phyloP scores from a whole-genome alignment of 352 stramenopile genomes.

The Thalassiosira oceanica region DNA sequence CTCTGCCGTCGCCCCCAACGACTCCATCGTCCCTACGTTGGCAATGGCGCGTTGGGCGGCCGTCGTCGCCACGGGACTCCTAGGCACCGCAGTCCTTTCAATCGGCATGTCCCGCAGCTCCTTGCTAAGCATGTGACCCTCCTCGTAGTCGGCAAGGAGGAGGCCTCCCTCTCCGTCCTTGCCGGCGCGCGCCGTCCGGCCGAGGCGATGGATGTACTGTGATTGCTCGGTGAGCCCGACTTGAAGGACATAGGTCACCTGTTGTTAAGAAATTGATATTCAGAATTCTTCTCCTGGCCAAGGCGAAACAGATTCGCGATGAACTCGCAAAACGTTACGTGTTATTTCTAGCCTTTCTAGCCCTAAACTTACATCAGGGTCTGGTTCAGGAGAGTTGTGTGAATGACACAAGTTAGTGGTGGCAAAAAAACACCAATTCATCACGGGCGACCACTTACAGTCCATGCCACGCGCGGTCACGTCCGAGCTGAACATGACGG shows the following conservation, averaged over 20 bases:
- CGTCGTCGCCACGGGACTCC: background rate
- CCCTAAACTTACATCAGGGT: too few species aligned
- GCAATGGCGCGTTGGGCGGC: slow-evolving; percentile 7
- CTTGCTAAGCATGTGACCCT: slow-evolving; percentile 27
- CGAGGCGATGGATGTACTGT: slow-evolving; percentile 95
- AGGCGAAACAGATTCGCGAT: too few species aligned
- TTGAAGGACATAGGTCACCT: slow-evolving; percentile 85
- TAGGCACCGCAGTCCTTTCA: slow-evolving; percentile 1
- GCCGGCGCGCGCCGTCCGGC: slow-evolving; percentile 84
- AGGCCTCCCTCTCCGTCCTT: slow-evolving; percentile 55
- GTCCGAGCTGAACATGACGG: slow-evolving; percentile 92
- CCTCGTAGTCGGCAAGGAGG: slow-evolving; percentile 59
- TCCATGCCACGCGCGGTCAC: slow-evolving; percentile 92
- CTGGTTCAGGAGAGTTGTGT: too few species aligned
- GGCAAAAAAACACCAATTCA: too few species aligned
- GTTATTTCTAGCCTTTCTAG: too few species aligned
- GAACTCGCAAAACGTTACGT: too few species aligned
- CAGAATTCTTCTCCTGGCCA: too few species aligned
- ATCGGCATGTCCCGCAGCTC: slow-evolving; percentile 37
- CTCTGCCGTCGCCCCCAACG: slow-evolving; percentile 21
- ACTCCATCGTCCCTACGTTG: slow-evolving; percentile 54
- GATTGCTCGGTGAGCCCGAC: slow-evolving; percentile 82
- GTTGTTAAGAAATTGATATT: too few species aligned
- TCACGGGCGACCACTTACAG: too few species aligned
- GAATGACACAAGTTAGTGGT: too few species aligned